These are phyloP conservation scores for Backusella sp. DNA, from an alignment of 192 early-diverging fungal species.

Conservation along the genomic window DNA sequence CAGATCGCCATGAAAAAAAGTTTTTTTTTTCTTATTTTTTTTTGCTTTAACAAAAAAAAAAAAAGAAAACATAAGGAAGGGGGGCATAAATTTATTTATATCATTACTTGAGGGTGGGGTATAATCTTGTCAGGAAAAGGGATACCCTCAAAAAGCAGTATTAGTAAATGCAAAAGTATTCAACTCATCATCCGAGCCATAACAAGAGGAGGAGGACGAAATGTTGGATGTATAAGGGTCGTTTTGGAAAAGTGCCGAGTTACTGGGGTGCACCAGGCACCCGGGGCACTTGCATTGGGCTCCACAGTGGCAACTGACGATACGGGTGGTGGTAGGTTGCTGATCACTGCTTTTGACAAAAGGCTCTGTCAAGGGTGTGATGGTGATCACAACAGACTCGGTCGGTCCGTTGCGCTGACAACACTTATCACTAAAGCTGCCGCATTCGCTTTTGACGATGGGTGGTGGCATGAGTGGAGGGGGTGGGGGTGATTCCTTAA, in stretches of 20 bases:
- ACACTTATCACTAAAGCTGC: background rate
- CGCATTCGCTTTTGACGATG: conserved; percentile 7
- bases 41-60: too few species aligned
- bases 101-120: background rate
- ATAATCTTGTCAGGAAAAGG: background rate
- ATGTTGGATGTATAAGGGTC: background rate
- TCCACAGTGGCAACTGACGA: conserved; percentile 24
- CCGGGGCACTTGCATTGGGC: conserved; percentile 16
- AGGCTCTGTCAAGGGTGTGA: conserved; percentile 6
- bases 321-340: conserved; percentile 6
- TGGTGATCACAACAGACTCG: conserved; percentile 20
- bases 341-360: background rate
- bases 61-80: background rate
- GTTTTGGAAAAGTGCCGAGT: conserved; percentile 9
- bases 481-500: background rate
- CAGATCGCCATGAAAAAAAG: background rate
- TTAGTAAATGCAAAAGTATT: conserved; percentile 1
- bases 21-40: too few species aligned
- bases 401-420: background rate
- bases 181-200: conserved; percentile 14
- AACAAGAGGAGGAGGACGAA: conserved; percentile 10
- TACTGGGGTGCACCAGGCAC: conserved; percentile 24
- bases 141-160: background rate
- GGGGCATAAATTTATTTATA: conserved; percentile 2
- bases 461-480: background rate